phyloP scores from a whole-genome alignment of 345 rosid genomes.

The Eucalyptus dawsonii region DNA sequence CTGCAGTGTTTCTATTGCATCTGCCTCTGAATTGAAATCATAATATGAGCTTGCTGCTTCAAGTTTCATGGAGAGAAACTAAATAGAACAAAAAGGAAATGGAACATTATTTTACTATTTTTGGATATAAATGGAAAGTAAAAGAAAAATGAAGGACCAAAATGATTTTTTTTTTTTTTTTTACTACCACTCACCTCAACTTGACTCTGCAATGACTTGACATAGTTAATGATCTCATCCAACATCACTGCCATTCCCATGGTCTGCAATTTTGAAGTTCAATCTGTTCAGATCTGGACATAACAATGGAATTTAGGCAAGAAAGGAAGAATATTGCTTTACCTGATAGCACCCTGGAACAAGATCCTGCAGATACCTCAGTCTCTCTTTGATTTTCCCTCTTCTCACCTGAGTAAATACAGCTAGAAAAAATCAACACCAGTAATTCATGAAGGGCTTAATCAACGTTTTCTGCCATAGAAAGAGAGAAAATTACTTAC shows the following conservation, averaged over 20 bases:
- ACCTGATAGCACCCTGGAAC: constrained; percentile 92
- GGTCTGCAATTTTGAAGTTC: constrained; percentile 21
- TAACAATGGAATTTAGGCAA: not conserved
- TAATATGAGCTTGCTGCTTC: constrained; percentile 54
- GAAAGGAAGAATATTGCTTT: not conserved
- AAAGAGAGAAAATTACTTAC: constrained; percentile 8
- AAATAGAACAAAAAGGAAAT: not conserved
- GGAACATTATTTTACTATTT: not conserved
- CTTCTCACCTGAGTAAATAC: constrained; percentile 41
- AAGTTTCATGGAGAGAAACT: constrained; percentile 82
- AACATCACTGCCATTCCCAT: constrained; percentile 90
- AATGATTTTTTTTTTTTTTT: not conserved
- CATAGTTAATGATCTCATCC: constrained; percentile 77
- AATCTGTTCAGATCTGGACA: not conserved
- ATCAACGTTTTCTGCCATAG: not conserved
- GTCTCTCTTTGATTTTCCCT: constrained; percentile 70
- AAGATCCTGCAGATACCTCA: constrained; percentile 58
- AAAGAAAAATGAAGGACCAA: not conserved
- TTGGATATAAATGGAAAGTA: not conserved
- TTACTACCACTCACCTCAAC: constrained; percentile 47
- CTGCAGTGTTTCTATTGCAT: constrained; percentile 44
- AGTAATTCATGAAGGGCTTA: not conserved
- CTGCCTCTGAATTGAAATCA: constrained; percentile 59
- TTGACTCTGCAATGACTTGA: constrained; percentile 69
- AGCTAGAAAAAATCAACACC: not conserved